Conservation (phyloP, 306 rosid species). For the Arachis stenosperma region DNA sequence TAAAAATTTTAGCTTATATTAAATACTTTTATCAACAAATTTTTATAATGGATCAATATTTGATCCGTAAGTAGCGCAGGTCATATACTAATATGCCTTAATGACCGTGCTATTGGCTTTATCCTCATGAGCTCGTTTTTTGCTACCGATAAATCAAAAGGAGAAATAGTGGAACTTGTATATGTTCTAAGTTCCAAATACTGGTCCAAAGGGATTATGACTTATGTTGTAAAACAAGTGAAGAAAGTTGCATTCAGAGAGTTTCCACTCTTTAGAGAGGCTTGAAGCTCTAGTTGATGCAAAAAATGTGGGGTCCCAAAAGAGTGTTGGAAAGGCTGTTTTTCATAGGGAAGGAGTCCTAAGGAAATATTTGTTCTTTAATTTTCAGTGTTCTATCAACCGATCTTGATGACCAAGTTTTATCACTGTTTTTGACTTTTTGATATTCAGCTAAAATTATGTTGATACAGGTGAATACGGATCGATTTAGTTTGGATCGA, state of each 20-base stretch:
- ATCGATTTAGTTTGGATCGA: no score
- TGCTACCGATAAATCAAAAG: conserved; percentile 45
- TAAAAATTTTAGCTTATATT: no score
- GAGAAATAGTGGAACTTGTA: conserved; percentile 54
- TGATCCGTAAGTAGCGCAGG: no score
- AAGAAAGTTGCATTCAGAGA: conserved; percentile 53
- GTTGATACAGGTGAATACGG: no score
- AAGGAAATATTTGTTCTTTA: conserved; percentile 47
- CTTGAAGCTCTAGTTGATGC: conserved; percentile 76
- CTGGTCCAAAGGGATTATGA: conserved; percentile 80
- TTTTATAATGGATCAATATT: no score
- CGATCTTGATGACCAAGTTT: conserved; percentile 30
- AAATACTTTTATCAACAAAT: no score
- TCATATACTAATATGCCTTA: conserved; percentile 54
- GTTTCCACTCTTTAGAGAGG: conserved; percentile 58
- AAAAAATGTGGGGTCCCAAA: conserved; percentile 64
- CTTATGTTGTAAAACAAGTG: conserved; percentile 60
- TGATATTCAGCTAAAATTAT: neutral
- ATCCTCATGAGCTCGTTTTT: conserved; percentile 40
- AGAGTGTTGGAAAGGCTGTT: conserved; percentile 73
- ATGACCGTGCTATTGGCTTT: conserved; percentile 57
- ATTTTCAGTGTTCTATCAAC: conserved; percentile 57
- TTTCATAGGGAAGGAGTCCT: conserved; percentile 69
- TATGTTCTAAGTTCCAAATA: conserved; percentile 58
- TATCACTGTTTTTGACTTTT: neutral